Base-by-base conservation (phyloP, 1,139 yeast species). In the Trichomonascaceae sp. region DNA sequence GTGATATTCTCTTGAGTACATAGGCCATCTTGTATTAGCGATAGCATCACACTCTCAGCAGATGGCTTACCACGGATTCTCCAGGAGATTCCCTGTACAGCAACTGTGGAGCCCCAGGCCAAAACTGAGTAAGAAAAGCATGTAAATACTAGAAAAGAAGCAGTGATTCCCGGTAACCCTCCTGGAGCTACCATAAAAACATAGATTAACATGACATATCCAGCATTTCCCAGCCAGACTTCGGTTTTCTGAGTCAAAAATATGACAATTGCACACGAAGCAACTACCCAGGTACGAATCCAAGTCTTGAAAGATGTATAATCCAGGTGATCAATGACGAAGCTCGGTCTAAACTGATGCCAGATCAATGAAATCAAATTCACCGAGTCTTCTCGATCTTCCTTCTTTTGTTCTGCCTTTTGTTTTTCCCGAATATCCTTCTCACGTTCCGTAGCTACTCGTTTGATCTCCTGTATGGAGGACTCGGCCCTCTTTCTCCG, bases 121-220 rank as follows among this genome's bases (percentile, higher is more conserved):
- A 55, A 53, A n/a, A 60, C 43, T 2, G 61, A 54, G 2, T 56
- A 52, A 5, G 53, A 46, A 38, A 65, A 55, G 30, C 60, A 58
- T n/a, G 59, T 27, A 27, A 61, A 38, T 18, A 61, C 55, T 15
- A 55, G 49, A 6, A 63, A 48, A 13, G 61, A 50, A 0, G 63
- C 58, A 18, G 59, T 55, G 8, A 60, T 51, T 15, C 66, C 57
- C 4, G 70, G 63, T 24, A 58, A 58, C 10, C 62, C 64, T 1
- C 71, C 71, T 2, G 65, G 56, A 8, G 66, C 63, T 41, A 61
- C 58, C 13, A 67, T 61, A 3, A 64, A 58, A 3, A 60, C 56
- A n/a, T 65, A 53, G 49, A 68, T 65, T 15, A 59, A 54, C 27
- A 66, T 53, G 41, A 68, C 50, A 48, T 61, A 68, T 3, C 65